Conservation (phyloP, 108 stramenopile genomes). For the Aurantiochytrium sp. region DNA sequence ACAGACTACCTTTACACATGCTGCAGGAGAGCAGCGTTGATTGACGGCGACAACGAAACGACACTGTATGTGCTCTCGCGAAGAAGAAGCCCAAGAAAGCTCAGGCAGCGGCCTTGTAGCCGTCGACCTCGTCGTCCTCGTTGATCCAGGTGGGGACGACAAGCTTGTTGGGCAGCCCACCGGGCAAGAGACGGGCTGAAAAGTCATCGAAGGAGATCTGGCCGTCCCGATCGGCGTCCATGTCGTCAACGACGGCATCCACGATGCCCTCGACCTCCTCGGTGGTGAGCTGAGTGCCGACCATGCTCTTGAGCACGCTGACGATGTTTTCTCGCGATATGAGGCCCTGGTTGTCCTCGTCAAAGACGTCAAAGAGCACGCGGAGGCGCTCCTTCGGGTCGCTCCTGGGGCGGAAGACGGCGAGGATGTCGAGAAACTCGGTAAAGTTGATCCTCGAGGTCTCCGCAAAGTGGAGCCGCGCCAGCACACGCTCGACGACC, state of each 20-base stretch:
- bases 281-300: not conserved
- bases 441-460: slow-evolving; percentile 30
- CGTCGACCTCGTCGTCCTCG: not conserved
- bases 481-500: slow-evolving; percentile 2
- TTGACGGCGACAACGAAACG: too few species aligned
- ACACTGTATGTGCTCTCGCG: too few species aligned
- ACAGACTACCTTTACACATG: too few species aligned
- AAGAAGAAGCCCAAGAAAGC: too few species aligned
- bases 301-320: slow-evolving; percentile 4
- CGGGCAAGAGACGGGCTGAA: not conserved
- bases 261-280: not conserved
- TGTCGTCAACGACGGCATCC: not conserved
- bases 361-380: slow-evolving; percentile 25
- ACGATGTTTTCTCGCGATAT: not conserved
- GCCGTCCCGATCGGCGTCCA: not conserved
- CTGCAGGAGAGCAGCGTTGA: too few species aligned
- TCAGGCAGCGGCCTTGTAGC: not conserved
- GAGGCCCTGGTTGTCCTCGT: not conserved
- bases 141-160: not conserved
- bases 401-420: not conserved
- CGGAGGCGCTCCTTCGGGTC: not conserved
- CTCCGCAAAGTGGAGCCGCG: not conserved
- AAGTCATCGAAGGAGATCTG: not conserved
- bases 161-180: not conserved
- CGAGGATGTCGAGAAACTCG: not conserved